Evolutionary conservation across 306 rosid genomes (phyloP).

Genomic region (Rosa persica): DNA sequence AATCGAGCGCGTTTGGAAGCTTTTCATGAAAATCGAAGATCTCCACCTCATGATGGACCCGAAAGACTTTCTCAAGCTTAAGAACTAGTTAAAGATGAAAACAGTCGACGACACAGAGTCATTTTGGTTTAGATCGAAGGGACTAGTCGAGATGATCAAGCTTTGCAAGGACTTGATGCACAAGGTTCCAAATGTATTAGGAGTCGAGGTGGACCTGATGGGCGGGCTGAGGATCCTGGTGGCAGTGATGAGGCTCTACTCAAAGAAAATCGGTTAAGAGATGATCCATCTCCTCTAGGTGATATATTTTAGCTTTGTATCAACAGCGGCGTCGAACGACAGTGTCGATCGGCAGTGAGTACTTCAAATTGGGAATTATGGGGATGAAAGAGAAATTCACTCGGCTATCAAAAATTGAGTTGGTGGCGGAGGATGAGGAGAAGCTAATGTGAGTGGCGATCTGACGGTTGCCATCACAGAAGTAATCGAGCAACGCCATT

Average conservation of each 20-base stretch:
- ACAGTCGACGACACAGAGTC: constrained; percentile 47
- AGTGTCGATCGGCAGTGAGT: too few species aligned
- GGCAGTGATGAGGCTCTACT: constrained; percentile 84
- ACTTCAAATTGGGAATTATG: too few species aligned
- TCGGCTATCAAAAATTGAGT: too few species aligned
- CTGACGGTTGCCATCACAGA: too few species aligned
- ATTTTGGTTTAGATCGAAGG: constrained; percentile 74
- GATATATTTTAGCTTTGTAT: constrained; percentile 13
- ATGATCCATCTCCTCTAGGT: constrained; percentile 70
- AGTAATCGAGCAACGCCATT: too few species aligned
- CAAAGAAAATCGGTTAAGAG: constrained; percentile 38
- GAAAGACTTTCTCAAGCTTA: constrained; percentile 66
- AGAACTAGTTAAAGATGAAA: constrained; percentile 45
- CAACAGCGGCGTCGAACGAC: too few species aligned
- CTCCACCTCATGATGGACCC: constrained; percentile 79
- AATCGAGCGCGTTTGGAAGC: constrained; percentile 77
- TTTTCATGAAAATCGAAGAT: constrained; percentile 63
- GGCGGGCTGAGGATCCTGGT: constrained; percentile 93
- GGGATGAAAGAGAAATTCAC: too few species aligned
- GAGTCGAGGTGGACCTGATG: constrained; percentile 79
- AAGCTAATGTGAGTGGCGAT: too few species aligned
- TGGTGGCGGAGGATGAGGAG: too few species aligned
- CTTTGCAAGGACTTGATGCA: constrained; percentile 63
- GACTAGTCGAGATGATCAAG: constrained; percentile 58
- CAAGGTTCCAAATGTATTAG: constrained; percentile 67